Percentiles rank a stretch among this genome's conserved stretches.
phyloP scores from a whole-genome alignment of 2,329 filamentous ascomycete species.

The Ascosphaera aggregata region DNA sequence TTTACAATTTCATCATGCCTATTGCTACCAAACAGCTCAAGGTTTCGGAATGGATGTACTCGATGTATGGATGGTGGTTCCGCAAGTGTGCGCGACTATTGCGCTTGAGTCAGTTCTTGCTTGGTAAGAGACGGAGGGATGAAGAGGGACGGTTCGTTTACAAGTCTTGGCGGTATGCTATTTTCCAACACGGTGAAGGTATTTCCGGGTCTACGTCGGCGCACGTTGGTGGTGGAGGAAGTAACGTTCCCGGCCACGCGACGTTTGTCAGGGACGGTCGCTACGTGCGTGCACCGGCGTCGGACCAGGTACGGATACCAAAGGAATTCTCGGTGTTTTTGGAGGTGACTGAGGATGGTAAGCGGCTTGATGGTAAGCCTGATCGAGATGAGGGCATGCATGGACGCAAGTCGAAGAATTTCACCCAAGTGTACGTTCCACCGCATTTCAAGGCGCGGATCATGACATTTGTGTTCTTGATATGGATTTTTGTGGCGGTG shows the following conservation, averaged over 20 bases:
- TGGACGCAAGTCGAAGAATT: slow-evolving; percentile 34
- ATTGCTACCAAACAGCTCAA: slow-evolving; percentile 63
- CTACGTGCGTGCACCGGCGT: slow-evolving; percentile 82
- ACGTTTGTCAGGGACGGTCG: slow-evolving; percentile 46
- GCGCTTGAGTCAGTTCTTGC: slow-evolving; percentile 77
- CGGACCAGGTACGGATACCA: slow-evolving; percentile 82
- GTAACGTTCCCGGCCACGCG: slow-evolving; percentile 15
- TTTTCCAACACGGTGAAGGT: slow-evolving; percentile 14
- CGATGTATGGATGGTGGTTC: slow-evolving; percentile 94
- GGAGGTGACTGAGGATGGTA: slow-evolving; percentile 44
- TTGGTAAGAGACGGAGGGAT: slow-evolving; percentile 56
- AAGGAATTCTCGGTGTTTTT: slow-evolving; percentile 67
- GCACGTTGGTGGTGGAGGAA: slow-evolving; percentile 8
- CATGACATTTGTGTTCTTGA: slow-evolving; percentile 62
- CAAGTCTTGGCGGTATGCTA: slow-evolving; percentile 29
- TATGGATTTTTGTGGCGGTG: slow-evolving; percentile 81
- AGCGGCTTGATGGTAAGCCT: slow-evolving; percentile 35
- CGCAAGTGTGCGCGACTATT: slow-evolving; percentile 57
- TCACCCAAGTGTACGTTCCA: slow-evolving; percentile 56
- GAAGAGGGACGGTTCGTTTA: slow-evolving; percentile 52
- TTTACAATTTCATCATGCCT: slow-evolving; percentile 94
- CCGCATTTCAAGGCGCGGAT: slow-evolving; percentile 64
- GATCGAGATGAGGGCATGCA: slow-evolving; percentile 34
- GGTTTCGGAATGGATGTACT: slow-evolving; percentile 61
- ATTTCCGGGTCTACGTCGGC: too few relatives aligned